These are phyloP conservation scores for Rhynchospora pubera DNA, from an alignment of 176 grass and related monocot species.

Conservation along the genomic window DNA sequence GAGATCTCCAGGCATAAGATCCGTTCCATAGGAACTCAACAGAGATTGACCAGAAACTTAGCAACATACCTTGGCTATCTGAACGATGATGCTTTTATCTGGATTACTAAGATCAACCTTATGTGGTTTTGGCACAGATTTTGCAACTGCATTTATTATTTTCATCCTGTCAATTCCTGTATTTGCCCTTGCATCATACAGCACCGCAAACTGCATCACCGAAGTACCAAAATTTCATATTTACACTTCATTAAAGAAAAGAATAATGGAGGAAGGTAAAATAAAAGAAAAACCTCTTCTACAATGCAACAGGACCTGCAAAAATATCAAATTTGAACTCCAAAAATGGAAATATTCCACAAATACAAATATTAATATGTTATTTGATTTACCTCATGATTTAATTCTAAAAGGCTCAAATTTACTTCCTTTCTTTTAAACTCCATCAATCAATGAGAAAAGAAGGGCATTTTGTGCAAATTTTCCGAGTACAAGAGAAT, in stretches of 20 bases:
- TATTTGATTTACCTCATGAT: background rate
- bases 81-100: constrained; percentile 72
- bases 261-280: background rate
- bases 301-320: background rate
- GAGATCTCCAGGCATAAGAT: background rate
- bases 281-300: background rate
- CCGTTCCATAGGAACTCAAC: background rate
- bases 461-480: background rate
- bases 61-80: constrained; percentile 76
- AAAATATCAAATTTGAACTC: background rate
- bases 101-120: constrained; percentile 93
- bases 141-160: constrained; percentile 92
- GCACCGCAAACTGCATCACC: constrained; percentile 65
- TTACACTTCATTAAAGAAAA: background rate
- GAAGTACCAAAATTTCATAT: background rate
- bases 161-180: constrained; percentile 94
- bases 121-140: constrained; percentile 69
- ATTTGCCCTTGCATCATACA: constrained; percentile 90
- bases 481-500: background rate
- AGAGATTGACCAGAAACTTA: background rate
- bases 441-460: background rate
- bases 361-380: background rate
- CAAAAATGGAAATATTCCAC: background rate
- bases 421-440: background rate
- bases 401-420: background rate